Conservation (phyloP, 257 asterid genomes). For the Asclepias syriaca region DNA sequence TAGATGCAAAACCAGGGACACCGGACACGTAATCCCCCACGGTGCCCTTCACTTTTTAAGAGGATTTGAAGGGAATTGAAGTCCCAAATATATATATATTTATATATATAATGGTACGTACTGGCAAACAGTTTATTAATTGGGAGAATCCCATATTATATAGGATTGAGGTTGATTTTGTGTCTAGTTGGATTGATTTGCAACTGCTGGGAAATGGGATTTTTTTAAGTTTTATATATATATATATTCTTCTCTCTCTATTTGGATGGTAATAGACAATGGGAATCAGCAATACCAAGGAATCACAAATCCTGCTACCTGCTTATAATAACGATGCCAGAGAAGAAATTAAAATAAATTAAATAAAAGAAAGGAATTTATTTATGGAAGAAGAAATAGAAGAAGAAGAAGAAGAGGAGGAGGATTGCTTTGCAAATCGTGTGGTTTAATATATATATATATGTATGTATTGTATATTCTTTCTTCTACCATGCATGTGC, state of each 20-base stretch:
- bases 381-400: background rate
- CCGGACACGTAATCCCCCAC: slow-evolving; percentile 10
- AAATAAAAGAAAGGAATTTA: background rate
- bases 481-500: slow-evolving; percentile 44
- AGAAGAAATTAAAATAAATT: background rate
- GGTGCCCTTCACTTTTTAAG: background rate
- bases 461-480: background rate
- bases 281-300: slow-evolving; percentile 12
- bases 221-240: too few species aligned
- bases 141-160: slow-evolving; percentile 24
- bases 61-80: slow-evolving; percentile 10
- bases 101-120: background rate
- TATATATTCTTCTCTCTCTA: too few species aligned
- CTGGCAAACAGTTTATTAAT: slow-evolving; percentile 2
- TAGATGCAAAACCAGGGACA: slow-evolving; percentile 6
- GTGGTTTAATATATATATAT: slow-evolving; percentile 12
- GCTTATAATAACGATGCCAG: background rate
- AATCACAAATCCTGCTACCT: background rate
- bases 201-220: slow-evolving; percentile 11
- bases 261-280: slow-evolving; percentile 4
- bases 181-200: slow-evolving; percentile 38
- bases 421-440: slow-evolving; percentile 22
- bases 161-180: slow-evolving; percentile 37
- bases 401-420: background rate
- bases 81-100: background rate